These are phyloP conservation scores for Penicillium cinerascens DNA, from an alignment of 495 filamentous ascomycete species.

Conservation along the genomic window DNA sequence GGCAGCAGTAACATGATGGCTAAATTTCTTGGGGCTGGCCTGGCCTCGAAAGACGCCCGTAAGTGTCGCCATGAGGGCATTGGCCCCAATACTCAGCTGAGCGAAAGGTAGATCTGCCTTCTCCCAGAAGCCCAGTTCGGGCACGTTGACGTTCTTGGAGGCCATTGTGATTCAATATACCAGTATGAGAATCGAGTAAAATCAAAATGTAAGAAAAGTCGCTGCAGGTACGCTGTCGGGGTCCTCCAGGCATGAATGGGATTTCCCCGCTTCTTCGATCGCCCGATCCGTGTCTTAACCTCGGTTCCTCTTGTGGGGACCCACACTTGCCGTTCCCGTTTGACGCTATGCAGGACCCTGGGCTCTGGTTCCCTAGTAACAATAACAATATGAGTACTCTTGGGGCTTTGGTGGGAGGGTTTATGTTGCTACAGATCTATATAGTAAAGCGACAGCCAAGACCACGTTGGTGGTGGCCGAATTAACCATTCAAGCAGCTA, in stretches of 20 bases:
- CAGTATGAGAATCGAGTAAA: not conserved
- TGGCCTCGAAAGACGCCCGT: slow-evolving; percentile 39
- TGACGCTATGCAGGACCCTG: not conserved
- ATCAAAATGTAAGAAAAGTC: not conserved
- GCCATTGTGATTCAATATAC: not conserved
- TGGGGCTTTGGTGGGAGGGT: too few relatives aligned
- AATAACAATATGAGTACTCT: too few relatives aligned
- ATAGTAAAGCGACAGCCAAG: not conserved
- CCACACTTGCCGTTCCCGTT: not conserved
- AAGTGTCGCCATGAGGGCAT: slow-evolving; percentile 27
- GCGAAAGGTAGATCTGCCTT: slow-evolving; percentile 26
- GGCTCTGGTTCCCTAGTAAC: too few relatives aligned
- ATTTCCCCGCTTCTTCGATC: slow-evolving; percentile 7
- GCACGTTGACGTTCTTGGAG: slow-evolving; percentile 11
- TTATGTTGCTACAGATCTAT: not conserved
- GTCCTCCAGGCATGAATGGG: not conserved
- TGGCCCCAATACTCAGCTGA: slow-evolving; percentile 17
- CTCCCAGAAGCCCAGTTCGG: slow-evolving; percentile 38
- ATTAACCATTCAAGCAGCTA: not conserved
- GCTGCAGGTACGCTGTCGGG: not conserved
- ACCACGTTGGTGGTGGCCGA: not conserved
- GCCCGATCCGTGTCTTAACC: slow-evolving; percentile 4
- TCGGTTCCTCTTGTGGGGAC: slow-evolving; percentile 11
- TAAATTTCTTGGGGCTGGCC: slow-evolving; percentile 28
- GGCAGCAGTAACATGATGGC: slow-evolving; percentile 31